Evolutionary conservation across 495 filamentous ascomycete genomes (phyloP).

Genomic region (Aspergillus steynii): DNA sequence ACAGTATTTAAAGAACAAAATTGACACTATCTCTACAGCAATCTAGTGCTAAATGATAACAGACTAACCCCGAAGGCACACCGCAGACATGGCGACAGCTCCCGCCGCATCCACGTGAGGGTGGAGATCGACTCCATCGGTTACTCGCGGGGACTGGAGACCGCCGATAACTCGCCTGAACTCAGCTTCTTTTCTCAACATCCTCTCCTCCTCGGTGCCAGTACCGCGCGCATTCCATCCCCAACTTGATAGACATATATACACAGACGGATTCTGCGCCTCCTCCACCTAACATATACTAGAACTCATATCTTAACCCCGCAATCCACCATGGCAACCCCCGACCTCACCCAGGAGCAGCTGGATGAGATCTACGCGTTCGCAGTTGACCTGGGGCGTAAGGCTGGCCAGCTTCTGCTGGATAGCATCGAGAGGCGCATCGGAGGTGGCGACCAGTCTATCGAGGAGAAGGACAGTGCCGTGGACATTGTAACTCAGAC

Average conservation of each 20-base stretch:
- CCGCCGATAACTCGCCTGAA: background rate
- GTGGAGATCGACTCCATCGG: slow-evolving; percentile 4
- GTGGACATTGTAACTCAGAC: slow-evolving; percentile 74
- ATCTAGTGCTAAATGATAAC: background rate
- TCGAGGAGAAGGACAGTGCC: slow-evolving; percentile 61
- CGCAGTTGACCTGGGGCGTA: slow-evolving; percentile 62
- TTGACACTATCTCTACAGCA: no score
- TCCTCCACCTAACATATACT: background rate
- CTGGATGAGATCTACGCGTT: slow-evolving; percentile 66
- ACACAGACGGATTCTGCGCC: background rate
- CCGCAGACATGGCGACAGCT: background rate
- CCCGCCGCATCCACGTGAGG: slow-evolving; percentile 5
- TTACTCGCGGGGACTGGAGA: slow-evolving; percentile 1
- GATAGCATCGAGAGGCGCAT: slow-evolving; percentile 49
- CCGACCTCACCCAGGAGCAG: slow-evolving; percentile 34
- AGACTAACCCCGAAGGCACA: background rate
- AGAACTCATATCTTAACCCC: background rate
- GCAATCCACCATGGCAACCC: background rate
- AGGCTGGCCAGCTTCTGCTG: slow-evolving; percentile 60
- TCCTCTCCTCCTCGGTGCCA: background rate
- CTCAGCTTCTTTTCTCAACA: background rate
- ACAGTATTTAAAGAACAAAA: no score
- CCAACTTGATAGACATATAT: background rate
- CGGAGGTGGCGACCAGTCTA: slow-evolving; percentile 27
- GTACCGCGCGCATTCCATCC: background rate